Evolutionary conservation across 1,139 yeast species (phyloP).

Genomic region (Pichia sp.): DNA sequence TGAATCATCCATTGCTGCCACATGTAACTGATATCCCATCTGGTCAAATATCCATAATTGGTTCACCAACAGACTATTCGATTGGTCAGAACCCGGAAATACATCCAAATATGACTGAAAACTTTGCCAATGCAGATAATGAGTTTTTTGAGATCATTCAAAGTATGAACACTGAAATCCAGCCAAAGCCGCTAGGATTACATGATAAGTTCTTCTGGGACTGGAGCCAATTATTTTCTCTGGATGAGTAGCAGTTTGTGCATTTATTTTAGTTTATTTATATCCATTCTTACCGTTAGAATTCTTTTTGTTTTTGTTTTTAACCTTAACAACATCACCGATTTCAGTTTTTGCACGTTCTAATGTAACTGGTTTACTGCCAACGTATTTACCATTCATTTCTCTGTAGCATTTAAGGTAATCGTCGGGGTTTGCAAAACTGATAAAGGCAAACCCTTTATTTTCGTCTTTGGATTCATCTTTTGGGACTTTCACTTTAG

Average conservation of each 20-base stretch:
- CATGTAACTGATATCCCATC: no score
- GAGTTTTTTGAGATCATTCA: slow-evolving; percentile 14
- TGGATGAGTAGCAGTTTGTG: not conserved
- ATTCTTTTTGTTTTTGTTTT: slow-evolving; percentile 2
- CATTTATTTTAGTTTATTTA: not conserved
- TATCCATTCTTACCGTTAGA: not conserved
- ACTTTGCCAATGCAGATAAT: slow-evolving; percentile 8
- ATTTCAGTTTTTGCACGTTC: slow-evolving; percentile 53
- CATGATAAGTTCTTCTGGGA: slow-evolving; percentile 15
- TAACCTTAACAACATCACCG: slow-evolving; percentile 19
- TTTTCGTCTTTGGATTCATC: slow-evolving; percentile 39
- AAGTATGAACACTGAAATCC: slow-evolving; percentile 11
- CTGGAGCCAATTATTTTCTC: slow-evolving; percentile 14
- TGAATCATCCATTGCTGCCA: not conserved
- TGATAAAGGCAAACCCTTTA: slow-evolving; percentile 73
- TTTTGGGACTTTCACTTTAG: slow-evolving; percentile 53
- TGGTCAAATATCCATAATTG: no score
- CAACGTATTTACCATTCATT: slow-evolving; percentile 75
- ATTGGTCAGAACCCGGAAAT: no score
- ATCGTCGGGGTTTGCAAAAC: slow-evolving; percentile 60
- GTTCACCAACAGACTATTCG: no score
- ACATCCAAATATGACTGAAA: no score
- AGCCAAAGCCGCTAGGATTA: slow-evolving; percentile 5
- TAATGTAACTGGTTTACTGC: slow-evolving; percentile 69
- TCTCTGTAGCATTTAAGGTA: slow-evolving; percentile 70